Percentiles rank a stretch among this genome's conserved stretches.
Evolutionary conservation across 805 yeast genomes (phyloP).

Genomic region (Sugiyamaella marilandica): DNA sequence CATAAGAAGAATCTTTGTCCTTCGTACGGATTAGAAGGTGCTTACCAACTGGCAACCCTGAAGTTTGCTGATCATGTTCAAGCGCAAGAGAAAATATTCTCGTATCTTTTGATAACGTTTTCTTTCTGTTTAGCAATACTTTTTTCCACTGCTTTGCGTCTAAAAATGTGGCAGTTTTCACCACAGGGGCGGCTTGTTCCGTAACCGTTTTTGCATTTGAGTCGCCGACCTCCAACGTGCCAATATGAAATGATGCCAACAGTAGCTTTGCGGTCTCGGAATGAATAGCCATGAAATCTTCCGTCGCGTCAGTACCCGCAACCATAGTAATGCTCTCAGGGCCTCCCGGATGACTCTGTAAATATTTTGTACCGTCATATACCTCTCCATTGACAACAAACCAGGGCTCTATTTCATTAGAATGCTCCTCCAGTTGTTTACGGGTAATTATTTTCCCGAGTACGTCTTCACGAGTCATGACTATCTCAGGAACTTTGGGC

Average conservation of each 20-base stretch:
- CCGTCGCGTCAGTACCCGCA: conserved; percentile 10
- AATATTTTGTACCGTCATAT: conserved; percentile 5
- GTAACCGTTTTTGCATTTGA: neutral
- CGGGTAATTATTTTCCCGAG: conserved; percentile 1
- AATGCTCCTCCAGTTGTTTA: conserved; percentile 5
- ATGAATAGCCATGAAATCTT: conserved; percentile 11
- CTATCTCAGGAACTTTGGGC: neutral
- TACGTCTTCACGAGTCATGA: conserved; percentile 3
- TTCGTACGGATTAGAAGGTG: conserved; percentile 1
- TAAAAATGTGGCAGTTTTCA: neutral
- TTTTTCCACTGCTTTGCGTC: conserved; percentile 5
- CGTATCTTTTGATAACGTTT: neutral
- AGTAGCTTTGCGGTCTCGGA: conserved; percentile 8
- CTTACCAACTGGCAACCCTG: conserved; percentile 6
- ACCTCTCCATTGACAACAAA: conserved; percentile 7
- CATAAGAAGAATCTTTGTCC: conserved; percentile 1
- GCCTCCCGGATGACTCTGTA: conserved; percentile 7
- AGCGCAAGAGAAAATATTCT: neutral
- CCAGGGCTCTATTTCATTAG: conserved; percentile 5
- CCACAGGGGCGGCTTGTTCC: neutral
- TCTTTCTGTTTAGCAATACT: neutral
- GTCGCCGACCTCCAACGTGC: neutral
- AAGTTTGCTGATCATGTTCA: conserved; percentile 1
- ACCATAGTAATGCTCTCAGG: conserved; percentile 9
- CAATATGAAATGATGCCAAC: conserved; percentile 6